Percentiles rank a stretch among this genome's conserved stretches.
phyloP scores from a whole-genome alignment of 306 rosid species.

The Hylodesmum podocarpum region DNA sequence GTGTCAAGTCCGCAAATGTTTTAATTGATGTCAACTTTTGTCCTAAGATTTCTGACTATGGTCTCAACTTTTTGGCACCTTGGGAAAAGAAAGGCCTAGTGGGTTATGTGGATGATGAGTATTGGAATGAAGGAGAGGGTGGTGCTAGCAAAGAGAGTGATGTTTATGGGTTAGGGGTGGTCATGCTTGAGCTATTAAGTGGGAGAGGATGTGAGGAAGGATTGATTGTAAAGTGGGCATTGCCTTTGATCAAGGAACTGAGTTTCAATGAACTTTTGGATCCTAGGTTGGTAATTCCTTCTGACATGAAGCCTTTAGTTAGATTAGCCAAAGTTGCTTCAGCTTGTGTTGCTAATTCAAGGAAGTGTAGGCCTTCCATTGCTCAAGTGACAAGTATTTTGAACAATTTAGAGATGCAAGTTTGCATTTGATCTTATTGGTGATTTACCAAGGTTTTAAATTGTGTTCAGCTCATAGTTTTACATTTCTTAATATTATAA shows the following conservation, averaged over 20 bases:
- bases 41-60: slow-evolving; percentile 67
- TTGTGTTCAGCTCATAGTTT: no score
- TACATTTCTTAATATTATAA: no score
- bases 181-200: slow-evolving; percentile 66
- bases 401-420: slow-evolving; percentile 50
- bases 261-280: slow-evolving; percentile 53
- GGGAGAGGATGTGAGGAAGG: slow-evolving; percentile 40
- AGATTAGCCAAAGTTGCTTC: slow-evolving; percentile 72
- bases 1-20: slow-evolving; percentile 66
- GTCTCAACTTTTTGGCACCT: slow-evolving; percentile 59
- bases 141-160: slow-evolving; percentile 71
- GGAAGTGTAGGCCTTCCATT: slow-evolving; percentile 73
- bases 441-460: no score
- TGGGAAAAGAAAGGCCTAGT: slow-evolving; percentile 52
- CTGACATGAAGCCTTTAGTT: slow-evolving; percentile 38
- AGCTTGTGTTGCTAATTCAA: slow-evolving; percentile 69
- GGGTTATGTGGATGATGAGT: slow-evolving; percentile 76
- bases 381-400: slow-evolving; percentile 61
- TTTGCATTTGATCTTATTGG: slow-evolving; percentile 20
- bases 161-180: slow-evolving; percentile 74
- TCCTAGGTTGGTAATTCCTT: slow-evolving; percentile 47
- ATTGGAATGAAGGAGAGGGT: slow-evolving; percentile 37
- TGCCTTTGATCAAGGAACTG: slow-evolving; percentile 64
- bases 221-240: slow-evolving; percentile 53
- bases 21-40: slow-evolving; percentile 58